Percentiles rank a stretch among this genome's conserved stretches.
Conservation (phyloP, 345 rosid species). For the Boechera divaricarpa region DNA sequence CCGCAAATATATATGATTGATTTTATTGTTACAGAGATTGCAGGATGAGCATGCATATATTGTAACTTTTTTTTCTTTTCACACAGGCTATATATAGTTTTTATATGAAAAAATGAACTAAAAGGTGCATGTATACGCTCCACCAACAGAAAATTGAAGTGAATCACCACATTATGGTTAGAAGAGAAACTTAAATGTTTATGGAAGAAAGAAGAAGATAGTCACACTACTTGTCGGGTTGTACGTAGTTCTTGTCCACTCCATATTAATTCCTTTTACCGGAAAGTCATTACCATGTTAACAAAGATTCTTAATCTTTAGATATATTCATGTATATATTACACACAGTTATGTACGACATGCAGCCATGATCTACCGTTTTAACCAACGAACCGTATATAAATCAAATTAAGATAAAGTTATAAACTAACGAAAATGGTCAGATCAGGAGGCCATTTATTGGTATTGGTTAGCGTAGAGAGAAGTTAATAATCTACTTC, state of each 20-base stretch:
- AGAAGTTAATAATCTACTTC: background rate
- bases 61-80: background rate
- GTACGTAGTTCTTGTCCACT: background rate
- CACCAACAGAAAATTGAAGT: constrained; percentile 27
- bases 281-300: background rate
- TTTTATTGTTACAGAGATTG: background rate
- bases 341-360: background rate
- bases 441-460: background rate
- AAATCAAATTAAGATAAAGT: background rate
- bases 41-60: constrained; percentile 9
- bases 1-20: background rate
- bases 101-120: background rate
- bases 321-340: background rate
- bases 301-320: background rate
- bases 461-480: constrained; percentile 20
- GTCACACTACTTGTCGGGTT: constrained; percentile 27
- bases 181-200: constrained; percentile 21
- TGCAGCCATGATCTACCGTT: constrained; percentile 9
- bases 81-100: background rate
- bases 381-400: background rate
- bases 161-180: constrained; percentile 33
- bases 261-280: background rate
- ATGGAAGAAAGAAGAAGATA: background rate
- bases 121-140: constrained; percentile 3
- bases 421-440: background rate